Evolutionary conservation across 1,284 basidiomycete species (phyloP).

Genomic region (Heterobasidion irregulare): DNA sequence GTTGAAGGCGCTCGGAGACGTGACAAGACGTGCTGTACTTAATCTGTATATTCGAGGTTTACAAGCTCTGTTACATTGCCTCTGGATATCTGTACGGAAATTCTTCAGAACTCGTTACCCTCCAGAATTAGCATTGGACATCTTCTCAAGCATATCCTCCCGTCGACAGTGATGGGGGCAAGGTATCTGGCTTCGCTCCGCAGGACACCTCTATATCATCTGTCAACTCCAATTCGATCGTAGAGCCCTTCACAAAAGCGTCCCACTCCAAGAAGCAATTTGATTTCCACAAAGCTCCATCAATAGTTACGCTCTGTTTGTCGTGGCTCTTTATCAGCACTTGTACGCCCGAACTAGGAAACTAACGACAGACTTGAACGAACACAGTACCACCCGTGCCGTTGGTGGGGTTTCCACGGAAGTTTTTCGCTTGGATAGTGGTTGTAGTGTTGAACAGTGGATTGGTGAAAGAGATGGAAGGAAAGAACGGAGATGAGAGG

Average conservation of each 20-base stretch:
- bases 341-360: not conserved
- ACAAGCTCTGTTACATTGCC: too few relatives aligned
- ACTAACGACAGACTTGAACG: conserved; percentile 32
- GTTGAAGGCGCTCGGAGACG: too few relatives aligned
- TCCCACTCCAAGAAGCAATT: conserved; percentile 58
- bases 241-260: conserved; percentile 40
- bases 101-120: not conserved
- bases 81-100: too few relatives aligned
- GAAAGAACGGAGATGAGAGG: conserved; percentile 4
- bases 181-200: conserved; percentile 32
- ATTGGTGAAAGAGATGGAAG: conserved; percentile 4
- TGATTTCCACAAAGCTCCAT: conserved; percentile 47
- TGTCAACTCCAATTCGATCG: conserved; percentile 41
- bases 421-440: not conserved
- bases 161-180: conserved; percentile 55
- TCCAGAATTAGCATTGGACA: not conserved
- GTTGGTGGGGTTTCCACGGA: conserved; percentile 36
- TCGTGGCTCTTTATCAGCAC: too few relatives aligned
- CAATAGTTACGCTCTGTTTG: conserved; percentile 41
- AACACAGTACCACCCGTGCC: conserved; percentile 48
- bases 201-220: conserved; percentile 42
- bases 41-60: too few relatives aligned
- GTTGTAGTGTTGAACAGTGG: conserved; percentile 1
- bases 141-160: conserved; percentile 28
- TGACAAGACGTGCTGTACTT: too few relatives aligned